Conservation (phyloP, 352 stramenopile species). For the Globisporangium irregulare region DNA sequence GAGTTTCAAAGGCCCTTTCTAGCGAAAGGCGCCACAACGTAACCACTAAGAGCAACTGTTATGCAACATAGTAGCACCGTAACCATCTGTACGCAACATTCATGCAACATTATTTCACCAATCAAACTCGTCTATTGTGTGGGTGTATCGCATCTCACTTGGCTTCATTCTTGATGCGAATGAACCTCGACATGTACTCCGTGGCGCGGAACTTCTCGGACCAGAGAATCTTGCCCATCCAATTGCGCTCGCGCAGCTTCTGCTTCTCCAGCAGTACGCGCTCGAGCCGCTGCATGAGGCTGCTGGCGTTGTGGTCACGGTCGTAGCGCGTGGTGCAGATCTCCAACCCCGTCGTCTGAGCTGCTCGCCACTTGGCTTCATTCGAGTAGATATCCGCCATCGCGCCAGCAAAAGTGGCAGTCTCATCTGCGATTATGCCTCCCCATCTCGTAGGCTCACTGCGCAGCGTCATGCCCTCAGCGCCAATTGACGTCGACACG, state of each 20-base stretch:
- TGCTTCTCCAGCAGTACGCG: slow-evolving; percentile 31
- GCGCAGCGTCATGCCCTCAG: slow-evolving; percentile 72
- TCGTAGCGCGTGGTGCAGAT: slow-evolving; percentile 47
- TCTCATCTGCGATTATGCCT: slow-evolving; percentile 45
- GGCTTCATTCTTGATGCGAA: slow-evolving; percentile 65
- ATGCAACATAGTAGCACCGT: not conserved
- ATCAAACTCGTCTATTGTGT: not conserved
- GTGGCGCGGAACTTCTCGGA: slow-evolving; percentile 79
- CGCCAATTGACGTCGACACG: slow-evolving; percentile 86
- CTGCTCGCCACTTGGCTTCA: slow-evolving; percentile 30
- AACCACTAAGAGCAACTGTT: not conserved
- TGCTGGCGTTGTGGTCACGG: slow-evolving; percentile 37
- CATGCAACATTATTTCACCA: not conserved
- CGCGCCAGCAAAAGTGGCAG: slow-evolving; percentile 35
- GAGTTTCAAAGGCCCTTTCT: not conserved
- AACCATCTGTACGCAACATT: not conserved
- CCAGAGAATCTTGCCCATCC: slow-evolving; percentile 80
- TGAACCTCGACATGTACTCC: slow-evolving; percentile 85
- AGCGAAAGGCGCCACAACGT: not conserved
- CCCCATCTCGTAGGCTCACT: slow-evolving; percentile 36
- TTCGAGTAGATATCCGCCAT: slow-evolving; percentile 51
- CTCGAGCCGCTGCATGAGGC: slow-evolving; percentile 54
- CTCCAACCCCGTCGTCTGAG: slow-evolving; percentile 27
- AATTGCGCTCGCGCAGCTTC: slow-evolving; percentile 37
- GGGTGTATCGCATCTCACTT: not conserved